phyloP scores from a whole-genome alignment of 225 moss, liverwort and hornwort genomes.

The Straminergon stramineum region DNA sequence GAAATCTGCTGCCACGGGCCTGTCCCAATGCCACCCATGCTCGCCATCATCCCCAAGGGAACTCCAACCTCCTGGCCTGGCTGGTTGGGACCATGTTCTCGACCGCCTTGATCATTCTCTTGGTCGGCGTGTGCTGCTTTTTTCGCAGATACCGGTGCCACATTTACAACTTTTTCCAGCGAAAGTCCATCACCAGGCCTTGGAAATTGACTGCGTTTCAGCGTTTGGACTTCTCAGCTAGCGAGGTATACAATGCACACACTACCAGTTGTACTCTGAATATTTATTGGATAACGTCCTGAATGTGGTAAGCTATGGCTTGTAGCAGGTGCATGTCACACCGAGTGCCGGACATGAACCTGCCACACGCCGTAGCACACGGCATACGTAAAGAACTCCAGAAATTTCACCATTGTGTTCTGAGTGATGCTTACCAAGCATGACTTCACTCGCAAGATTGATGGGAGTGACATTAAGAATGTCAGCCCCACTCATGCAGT shows the following conservation, averaged over 20 bases:
- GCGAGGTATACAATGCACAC: slow-evolving; percentile 30
- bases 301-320: not conserved
- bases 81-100: slow-evolving; percentile 74
- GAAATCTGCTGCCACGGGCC: slow-evolving; percentile 19
- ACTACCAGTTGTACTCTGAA: not conserved
- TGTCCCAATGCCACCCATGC: slow-evolving; percentile 1
- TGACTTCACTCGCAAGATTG: not conserved
- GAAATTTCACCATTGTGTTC: not conserved
- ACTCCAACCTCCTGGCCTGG: slow-evolving; percentile 54
- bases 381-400: not conserved
- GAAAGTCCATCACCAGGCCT: slow-evolving; percentile 49
- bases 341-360: not conserved
- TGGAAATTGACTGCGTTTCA: slow-evolving; percentile 94
- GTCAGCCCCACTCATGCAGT: not conserved
- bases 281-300: not conserved
- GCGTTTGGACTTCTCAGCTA: slow-evolving; percentile 79
- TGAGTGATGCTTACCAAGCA: not conserved
- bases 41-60: not conserved
- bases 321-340: not conserved
- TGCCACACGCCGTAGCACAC: not conserved
- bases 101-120: slow-evolving; percentile 41
- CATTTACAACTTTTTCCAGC: slow-evolving; percentile 40
- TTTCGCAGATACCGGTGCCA: slow-evolving; percentile 38
- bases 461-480: not conserved
- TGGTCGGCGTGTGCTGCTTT: slow-evolving; percentile 61